A percentile compares a stretch with the other conserved stretches of the same genome.
Evolutionary conservation across 495 filamentous ascomycete genomes (phyloP).

Genomic region (Aspergillus indologenus): DNA sequence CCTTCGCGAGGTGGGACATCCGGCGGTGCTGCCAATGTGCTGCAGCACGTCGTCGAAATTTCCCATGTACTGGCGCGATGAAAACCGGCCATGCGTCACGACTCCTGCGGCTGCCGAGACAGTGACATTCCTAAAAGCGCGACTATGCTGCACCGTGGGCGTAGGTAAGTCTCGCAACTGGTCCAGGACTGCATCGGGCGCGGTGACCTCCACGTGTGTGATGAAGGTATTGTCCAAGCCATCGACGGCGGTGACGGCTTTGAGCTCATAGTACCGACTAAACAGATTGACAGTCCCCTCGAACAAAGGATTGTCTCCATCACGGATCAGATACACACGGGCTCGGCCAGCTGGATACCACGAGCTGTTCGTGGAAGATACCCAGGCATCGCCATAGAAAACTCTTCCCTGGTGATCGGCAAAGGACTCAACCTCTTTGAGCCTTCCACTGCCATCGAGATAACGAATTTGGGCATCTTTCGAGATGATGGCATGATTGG

Average conservation of each 20-base stretch:
- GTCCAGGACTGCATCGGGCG: too few species aligned
- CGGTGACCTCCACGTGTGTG: too few species aligned
- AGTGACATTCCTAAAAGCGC: too few species aligned
- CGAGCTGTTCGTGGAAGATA: neutral
- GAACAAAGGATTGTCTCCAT: constrained; percentile 71
- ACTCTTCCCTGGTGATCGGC: neutral
- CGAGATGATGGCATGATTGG: constrained; percentile 14
- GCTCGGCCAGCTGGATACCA: constrained; percentile 81
- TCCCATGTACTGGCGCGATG: neutral
- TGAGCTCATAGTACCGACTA: constrained; percentile 65
- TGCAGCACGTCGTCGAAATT: constrained; percentile 1
- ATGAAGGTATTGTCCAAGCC: too few species aligned
- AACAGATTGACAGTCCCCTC: constrained; percentile 75
- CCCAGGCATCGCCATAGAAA: constrained; percentile 7
- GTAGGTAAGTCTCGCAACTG: too few species aligned
- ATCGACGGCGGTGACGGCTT: neutral
- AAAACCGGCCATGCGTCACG: too few species aligned
- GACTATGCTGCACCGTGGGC: too few species aligned
- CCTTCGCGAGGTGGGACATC: constrained; percentile 75
- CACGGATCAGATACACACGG: constrained; percentile 64
- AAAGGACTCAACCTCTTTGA: neutral
- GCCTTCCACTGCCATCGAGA: neutral
- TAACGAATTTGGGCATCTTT: constrained; percentile 9
- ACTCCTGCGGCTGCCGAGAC: too few species aligned
- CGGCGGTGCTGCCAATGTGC: constrained; percentile 69